phyloP scores from a whole-genome alignment of 2,329 filamentous ascomycete species.

The Eurotiales sp. region DNA sequence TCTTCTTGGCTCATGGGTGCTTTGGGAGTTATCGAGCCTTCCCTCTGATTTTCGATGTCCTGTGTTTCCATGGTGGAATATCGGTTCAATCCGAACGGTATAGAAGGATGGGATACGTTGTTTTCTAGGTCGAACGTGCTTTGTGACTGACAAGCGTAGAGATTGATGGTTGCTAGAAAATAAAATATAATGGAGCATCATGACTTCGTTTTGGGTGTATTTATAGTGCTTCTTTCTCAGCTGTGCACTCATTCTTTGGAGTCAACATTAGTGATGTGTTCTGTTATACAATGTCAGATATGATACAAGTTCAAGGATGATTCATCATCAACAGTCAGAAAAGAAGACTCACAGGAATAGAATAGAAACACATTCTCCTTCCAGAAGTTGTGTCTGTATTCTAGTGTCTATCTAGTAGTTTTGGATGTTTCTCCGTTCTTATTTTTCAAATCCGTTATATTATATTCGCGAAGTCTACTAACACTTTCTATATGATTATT shows the following conservation, averaged over 20 bases:
- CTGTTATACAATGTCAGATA: neutral
- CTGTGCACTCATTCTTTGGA: neutral
- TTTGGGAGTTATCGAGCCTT: neutral
- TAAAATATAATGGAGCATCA: neutral
- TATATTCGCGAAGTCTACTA: too few species aligned
- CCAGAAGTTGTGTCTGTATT: too few species aligned
- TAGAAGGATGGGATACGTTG: neutral
- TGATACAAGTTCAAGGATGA: too few species aligned
- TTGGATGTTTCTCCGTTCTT: too few species aligned
- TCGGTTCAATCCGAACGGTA: too few species aligned
- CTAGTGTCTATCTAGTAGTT: too few species aligned
- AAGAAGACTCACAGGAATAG: too few species aligned
- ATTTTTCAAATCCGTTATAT: too few species aligned
- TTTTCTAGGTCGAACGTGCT: neutral
- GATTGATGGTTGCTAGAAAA: neutral
- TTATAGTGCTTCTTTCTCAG: neutral
- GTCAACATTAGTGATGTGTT: neutral
- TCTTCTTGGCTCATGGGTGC: neutral
- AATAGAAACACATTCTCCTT: too few species aligned
- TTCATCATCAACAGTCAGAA: too few species aligned
- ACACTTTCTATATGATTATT: too few species aligned
- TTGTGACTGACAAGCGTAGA: neutral
- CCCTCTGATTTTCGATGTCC: neutral
- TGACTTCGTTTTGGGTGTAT: neutral
- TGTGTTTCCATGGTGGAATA: neutral